Evolutionary conservation across 1,284 basidiomycete species (phyloP).

Genomic region (Fistulina hepatica): DNA sequence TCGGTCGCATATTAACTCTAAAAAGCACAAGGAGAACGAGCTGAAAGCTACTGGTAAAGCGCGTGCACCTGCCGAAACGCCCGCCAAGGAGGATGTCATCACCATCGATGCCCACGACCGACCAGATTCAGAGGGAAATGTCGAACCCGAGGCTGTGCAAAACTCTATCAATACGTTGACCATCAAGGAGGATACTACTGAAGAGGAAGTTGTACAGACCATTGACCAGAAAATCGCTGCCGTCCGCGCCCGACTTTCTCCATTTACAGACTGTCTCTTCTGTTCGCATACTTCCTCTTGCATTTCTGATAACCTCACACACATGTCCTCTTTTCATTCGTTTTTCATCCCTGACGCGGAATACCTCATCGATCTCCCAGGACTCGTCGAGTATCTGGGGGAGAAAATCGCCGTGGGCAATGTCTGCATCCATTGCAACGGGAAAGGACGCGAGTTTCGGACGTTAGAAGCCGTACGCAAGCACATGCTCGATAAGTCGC

Average conservation of each 20-base stretch:
- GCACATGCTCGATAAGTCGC: constrained; percentile 90
- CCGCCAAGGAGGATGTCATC: constrained; percentile 5
- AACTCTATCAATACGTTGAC: constrained; percentile 11
- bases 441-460: constrained; percentile 66
- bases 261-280: constrained; percentile 72
- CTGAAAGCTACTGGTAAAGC: constrained; percentile 33
- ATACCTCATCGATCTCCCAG: constrained; percentile 76
- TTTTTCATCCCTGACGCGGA: constrained; percentile 97
- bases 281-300: constrained; percentile 49
- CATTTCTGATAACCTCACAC: constrained; percentile 62
- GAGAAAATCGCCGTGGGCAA: constrained; percentile 93
- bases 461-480: constrained; percentile 78
- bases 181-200: constrained; percentile 34
- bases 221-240: constrained; percentile 74
- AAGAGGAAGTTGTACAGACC: constrained; percentile 43
- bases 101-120: no score
- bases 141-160: constrained; percentile 10
- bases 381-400: constrained; percentile 80
- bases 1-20: constrained; percentile 79
- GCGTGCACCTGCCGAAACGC: constrained; percentile 7
- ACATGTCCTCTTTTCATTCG: constrained; percentile 84
- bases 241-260: constrained; percentile 52
- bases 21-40: constrained; percentile 83
- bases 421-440: constrained; percentile 87
- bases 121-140: constrained; percentile 9